Evolutionary conservation across 169 alveolate species (phyloP).

Genomic region (Plasmodium coatneyi): DNA sequence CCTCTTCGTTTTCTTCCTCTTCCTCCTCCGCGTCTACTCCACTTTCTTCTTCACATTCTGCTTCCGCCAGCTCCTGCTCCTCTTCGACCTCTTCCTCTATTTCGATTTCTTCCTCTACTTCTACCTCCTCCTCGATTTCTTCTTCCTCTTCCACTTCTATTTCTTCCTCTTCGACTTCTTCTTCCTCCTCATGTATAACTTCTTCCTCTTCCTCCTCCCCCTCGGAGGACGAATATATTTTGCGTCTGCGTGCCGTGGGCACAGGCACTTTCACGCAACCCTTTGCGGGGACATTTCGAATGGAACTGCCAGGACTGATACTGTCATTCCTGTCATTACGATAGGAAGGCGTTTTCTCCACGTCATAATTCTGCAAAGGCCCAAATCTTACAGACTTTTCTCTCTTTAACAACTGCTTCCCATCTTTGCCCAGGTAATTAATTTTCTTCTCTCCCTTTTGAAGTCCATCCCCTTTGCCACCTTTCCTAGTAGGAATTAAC

Average conservation of each 20-base stretch:
- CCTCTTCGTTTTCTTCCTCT: slow-evolving; percentile 7
- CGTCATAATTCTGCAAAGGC: background rate
- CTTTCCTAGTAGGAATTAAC: slow-evolving; percentile 13
- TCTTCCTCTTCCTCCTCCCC: slow-evolving; percentile 7
- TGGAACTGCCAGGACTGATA: slow-evolving; percentile 2
- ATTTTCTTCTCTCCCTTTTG: slow-evolving; percentile 17
- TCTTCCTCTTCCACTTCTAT: slow-evolving; percentile 6
- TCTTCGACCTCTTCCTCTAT: slow-evolving; percentile 30
- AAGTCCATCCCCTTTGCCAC: background rate
- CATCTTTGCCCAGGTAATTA: background rate
- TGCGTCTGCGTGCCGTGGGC: background rate
- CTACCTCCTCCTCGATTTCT: slow-evolving; percentile 29
- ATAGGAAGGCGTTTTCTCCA: background rate
- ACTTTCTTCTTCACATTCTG: slow-evolving; percentile 1
- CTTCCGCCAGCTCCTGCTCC: slow-evolving; percentile 10
- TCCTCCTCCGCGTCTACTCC: slow-evolving; percentile 43
- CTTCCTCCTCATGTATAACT: background rate
- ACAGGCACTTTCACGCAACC: background rate
- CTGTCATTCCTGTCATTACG: background rate
- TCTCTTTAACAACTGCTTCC: slow-evolving; percentile 1
- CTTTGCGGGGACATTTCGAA: background rate
- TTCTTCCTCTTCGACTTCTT: background rate
- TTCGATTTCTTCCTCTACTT: slow-evolving; percentile 19
- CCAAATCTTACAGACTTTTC: background rate
- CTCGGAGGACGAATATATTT: slow-evolving; percentile 35